Conservation (phyloP, 441 rosid species). For the Eugenia klotzschiana region DNA sequence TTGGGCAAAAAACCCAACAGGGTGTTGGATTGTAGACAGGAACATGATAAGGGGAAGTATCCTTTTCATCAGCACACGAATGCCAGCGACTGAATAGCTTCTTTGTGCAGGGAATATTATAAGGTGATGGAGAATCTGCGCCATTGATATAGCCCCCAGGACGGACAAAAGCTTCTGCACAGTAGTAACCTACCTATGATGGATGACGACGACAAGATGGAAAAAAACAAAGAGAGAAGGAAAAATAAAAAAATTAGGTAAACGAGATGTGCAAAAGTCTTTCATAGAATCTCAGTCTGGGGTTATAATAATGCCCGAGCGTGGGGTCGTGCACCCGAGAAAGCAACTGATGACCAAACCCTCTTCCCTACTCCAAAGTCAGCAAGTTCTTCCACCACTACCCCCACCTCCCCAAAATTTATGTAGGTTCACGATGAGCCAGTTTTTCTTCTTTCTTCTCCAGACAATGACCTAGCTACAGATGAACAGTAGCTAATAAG, state of each 20-base stretch:
- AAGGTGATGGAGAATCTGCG: neutral
- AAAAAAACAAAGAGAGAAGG: neutral
- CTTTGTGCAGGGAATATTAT: neutral
- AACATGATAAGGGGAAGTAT: neutral
- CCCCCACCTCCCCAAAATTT: no score
- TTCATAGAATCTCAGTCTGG: neutral
- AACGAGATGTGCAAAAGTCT: neutral
- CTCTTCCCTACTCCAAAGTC: neutral
- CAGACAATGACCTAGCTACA: neutral
- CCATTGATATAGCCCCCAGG: neutral
- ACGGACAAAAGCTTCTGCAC: neutral
- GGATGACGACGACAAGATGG: neutral
- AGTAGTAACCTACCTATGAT: neutral
- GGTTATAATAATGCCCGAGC: neutral
- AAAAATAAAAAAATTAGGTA: neutral
- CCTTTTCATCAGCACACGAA: neutral
- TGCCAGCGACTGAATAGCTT: neutral
- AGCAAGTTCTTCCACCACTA: neutral
- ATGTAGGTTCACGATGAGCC: neutral
- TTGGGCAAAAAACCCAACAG: neutral
- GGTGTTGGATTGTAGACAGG: neutral
- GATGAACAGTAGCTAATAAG: neutral
- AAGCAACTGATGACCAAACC: conserved; percentile 5
- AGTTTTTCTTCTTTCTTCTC: neutral
- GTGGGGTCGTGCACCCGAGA: neutral